Base-by-base conservation (phyloP, 2,329 filamentous ascomycete genomes). In the Ophiostoma sp. region DNA sequence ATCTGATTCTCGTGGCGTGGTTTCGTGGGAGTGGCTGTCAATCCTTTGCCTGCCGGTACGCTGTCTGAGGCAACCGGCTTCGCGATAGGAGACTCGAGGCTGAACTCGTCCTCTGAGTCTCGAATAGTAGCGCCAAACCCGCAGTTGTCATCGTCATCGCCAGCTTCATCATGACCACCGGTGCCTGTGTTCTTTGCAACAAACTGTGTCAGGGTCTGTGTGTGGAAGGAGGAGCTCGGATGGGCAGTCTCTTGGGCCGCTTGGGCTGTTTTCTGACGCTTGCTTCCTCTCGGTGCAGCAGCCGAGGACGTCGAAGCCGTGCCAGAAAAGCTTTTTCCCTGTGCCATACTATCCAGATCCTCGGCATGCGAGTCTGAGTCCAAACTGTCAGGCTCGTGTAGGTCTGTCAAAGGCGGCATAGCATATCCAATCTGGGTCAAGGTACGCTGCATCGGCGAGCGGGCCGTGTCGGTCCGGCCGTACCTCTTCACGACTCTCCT, bases 191-290 rank as follows among this genome's bases (percentile, higher is more conserved):
- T 16, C 9, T 64, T 66, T 5, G 73, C 73, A n/a, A 76, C 68
- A 49, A 78, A 71, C 69, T 78, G 76, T 1, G 77, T 78, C 60
- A 78, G 47, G 4, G 76, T 78, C 69, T 78, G 77, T 0, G 76
- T 77, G 44, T 76, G 73, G 45, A 75, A 63, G 2, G 60, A 63
- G 6, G 60, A 42, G 40, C 60, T 63, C 11, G 60, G 6, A 42
- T 2, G 12, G 5, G 60, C 11, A 5, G 40, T 44, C 8, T 27
- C 40, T 9, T 42, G 8, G 16, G n/a, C 40, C 7, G 38, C n/a
- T 16, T 63, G 60, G 9, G 60, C n/a, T 41, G 18, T 27, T 8
- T 63, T 63, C 16, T 40, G 60, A 6, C 60, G 40, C 40, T 63
- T 63, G 60, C 60, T 63, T 5, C 16, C 38, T n/a, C 60, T 42